These are phyloP conservation scores for Daldinia caldariorum DNA, from an alignment of 495 filamentous ascomycete genomes.

Conservation along the genomic window DNA sequence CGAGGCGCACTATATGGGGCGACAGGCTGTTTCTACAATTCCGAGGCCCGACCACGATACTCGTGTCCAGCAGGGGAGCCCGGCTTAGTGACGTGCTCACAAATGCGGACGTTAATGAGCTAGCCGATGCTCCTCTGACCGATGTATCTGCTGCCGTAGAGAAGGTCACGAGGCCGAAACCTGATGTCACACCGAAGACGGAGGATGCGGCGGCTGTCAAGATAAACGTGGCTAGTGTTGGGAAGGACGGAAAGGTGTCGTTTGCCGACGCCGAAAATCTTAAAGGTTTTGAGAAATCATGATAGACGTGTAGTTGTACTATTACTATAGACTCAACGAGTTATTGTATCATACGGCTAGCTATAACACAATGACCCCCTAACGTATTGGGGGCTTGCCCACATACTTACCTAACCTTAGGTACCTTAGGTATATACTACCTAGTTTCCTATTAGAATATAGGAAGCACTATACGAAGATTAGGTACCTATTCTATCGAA, in stretches of 20 bases:
- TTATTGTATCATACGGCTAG: slow-evolving; percentile 19
- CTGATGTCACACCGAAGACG: slow-evolving; percentile 47
- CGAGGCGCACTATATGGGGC: slow-evolving; percentile 87
- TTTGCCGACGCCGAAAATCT: slow-evolving; percentile 69
- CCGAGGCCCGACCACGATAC: slow-evolving; percentile 81
- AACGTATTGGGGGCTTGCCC: not conserved
- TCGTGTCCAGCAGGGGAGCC: slow-evolving; percentile 84
- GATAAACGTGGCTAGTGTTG: slow-evolving; percentile 67
- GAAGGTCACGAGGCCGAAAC: slow-evolving; percentile 52
- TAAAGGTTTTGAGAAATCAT: slow-evolving; percentile 60
- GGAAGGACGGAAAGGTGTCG: slow-evolving; percentile 72
- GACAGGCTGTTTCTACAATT: slow-evolving; percentile 93
- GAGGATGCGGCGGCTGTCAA: slow-evolving; percentile 46
- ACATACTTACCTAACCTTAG: no score
- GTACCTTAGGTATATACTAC: no score
- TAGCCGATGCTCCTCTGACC: slow-evolving; percentile 76
- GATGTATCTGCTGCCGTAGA: slow-evolving; percentile 61
- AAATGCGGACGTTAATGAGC: slow-evolving; percentile 81
- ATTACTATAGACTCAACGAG: not conserved
- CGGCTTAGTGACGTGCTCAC: slow-evolving; percentile 79
- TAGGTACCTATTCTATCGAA: not conserved
- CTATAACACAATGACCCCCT: not conserved
- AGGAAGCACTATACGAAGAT: not conserved
- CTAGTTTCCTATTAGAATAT: not conserved
- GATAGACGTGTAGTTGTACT: not conserved